Conservation (phyloP, 225 moss, liverwort and hornwort genomes). For the Climacium dendroides region DNA sequence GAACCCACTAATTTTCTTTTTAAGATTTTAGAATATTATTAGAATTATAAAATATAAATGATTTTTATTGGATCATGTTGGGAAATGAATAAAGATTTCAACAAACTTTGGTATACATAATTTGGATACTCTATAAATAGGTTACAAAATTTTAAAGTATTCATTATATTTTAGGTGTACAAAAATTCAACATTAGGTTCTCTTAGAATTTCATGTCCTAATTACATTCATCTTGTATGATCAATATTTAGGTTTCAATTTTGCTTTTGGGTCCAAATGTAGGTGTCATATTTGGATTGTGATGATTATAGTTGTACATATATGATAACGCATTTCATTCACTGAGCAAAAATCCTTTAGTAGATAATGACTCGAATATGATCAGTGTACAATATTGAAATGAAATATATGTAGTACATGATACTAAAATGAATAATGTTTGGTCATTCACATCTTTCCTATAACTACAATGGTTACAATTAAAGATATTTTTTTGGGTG, state of each 20-base stretch:
- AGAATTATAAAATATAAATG: background rate
- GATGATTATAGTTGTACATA: background rate
- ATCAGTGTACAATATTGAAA: too few relatives aligned
- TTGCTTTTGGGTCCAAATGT: accelerated
- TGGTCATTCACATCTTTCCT: background rate
- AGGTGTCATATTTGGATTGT: accelerated
- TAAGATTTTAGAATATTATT: background rate
- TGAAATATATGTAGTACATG: too few relatives aligned
- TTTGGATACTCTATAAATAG: accelerated
- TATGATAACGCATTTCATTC: background rate
- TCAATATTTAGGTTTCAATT: background rate
- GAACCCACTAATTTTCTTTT: too few relatives aligned
- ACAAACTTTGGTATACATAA: background rate
- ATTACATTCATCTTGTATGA: background rate
- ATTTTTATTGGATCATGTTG: background rate
- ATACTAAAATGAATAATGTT: background rate
- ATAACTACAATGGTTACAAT: accelerated
- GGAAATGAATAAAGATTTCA: accelerated
- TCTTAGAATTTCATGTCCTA: accelerated
- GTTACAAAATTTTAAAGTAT: background rate
- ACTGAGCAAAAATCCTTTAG: accelerated
- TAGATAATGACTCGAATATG: accelerated
- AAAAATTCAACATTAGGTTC: background rate
- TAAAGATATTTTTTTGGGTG: background rate
- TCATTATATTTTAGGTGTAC: accelerated